Conservation (phyloP, 805 yeast genomes). For the Yarrowia sp. region DNA sequence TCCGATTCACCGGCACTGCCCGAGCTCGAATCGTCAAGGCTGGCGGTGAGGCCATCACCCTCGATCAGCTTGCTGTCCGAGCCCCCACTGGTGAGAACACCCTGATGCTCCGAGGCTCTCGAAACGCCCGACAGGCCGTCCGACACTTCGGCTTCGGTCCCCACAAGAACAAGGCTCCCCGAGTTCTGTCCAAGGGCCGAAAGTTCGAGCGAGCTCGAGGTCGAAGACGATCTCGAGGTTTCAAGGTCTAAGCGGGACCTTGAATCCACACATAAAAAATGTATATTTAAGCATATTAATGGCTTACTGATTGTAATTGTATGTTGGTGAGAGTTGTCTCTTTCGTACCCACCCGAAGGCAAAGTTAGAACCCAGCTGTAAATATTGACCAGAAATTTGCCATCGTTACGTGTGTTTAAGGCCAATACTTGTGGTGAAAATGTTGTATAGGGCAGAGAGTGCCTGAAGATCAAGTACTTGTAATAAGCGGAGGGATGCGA, state of each 20-base stretch:
- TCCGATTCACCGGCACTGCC: slow-evolving; percentile 99
- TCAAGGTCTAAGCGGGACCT: slow-evolving; percentile 82
- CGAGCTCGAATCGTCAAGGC: slow-evolving; percentile 94
- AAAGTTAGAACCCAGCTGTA: too few species aligned
- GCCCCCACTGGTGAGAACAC: slow-evolving; percentile 99
- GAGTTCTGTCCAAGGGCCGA: slow-evolving; percentile 96
- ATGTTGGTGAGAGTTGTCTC: too few species aligned
- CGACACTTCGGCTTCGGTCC: slow-evolving; percentile 99
- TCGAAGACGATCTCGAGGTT: slow-evolving; percentile 98
- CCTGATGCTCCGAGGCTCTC: slow-evolving; percentile 96
- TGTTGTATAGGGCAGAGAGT: too few species aligned
- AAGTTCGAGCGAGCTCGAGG: slow-evolving; percentile 99
- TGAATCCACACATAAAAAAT: not conserved
- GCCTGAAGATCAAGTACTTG: too few species aligned
- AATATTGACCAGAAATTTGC: too few species aligned
- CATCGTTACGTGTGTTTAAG: too few species aligned
- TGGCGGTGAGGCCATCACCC: slow-evolving; percentile 99
- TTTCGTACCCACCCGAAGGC: too few species aligned
- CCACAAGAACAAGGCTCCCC: slow-evolving; percentile 99
- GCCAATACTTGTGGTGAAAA: too few species aligned
- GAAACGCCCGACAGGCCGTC: slow-evolving; percentile 98
- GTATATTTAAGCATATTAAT: slow-evolving; percentile 24
- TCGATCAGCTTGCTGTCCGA: slow-evolving; percentile 98
- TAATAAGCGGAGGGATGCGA: too few species aligned
- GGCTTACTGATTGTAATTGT: too few species aligned